These are phyloP conservation scores for Fraxinus floribunda DNA, from an alignment of 305 asterid species.

Conservation along the genomic window DNA sequence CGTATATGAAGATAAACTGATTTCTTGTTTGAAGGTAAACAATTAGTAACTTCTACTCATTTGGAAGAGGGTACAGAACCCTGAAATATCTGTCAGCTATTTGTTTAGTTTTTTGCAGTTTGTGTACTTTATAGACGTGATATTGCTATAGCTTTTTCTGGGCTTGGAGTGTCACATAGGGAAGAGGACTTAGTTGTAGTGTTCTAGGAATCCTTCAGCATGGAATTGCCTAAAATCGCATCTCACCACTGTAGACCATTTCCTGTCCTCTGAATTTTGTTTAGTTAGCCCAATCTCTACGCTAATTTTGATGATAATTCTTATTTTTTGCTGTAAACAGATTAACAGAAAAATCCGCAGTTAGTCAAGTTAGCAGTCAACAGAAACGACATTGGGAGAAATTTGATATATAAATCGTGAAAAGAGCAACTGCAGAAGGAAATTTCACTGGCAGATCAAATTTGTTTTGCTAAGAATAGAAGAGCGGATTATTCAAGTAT, in stretches of 20 bases:
- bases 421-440: slow-evolving; percentile 39
- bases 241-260: neutral
- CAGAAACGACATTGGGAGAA: slow-evolving; percentile 61
- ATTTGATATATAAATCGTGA: slow-evolving; percentile 44
- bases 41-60: neutral
- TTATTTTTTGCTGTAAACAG: slow-evolving; percentile 37
- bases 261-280: neutral
- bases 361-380: slow-evolving; percentile 45
- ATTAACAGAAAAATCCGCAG: slow-evolving; percentile 47
- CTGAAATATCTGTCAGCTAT: neutral
- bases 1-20: neutral
- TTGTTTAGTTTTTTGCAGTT: neutral
- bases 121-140: neutral
- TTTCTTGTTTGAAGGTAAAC: neutral
- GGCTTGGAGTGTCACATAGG: neutral
- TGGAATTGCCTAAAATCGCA: neutral
- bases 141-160: neutral
- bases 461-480: slow-evolving; percentile 61
- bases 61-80: neutral
- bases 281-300: neutral
- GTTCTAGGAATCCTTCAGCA: neutral
- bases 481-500: slow-evolving; percentile 36
- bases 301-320: neutral
- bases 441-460: slow-evolving; percentile 69
- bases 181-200: neutral